Conservation (phyloP, 805 yeast species). For the Myxozyma vanderwaltii region DNA sequence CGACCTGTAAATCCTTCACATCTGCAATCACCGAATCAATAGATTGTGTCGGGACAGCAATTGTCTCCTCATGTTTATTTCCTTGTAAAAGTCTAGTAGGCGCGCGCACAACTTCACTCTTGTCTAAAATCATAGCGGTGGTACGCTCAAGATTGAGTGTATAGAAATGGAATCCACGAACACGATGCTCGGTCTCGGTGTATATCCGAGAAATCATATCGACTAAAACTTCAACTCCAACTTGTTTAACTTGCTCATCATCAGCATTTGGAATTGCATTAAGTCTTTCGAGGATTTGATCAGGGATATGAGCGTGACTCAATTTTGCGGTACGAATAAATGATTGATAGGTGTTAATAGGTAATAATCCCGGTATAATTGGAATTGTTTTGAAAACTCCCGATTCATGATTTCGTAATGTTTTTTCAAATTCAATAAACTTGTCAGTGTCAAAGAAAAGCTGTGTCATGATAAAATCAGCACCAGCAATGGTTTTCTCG, state of each 20-base stretch:
- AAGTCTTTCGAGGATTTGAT: constrained; percentile 53
- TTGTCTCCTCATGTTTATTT: neutral
- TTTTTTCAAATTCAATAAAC: constrained; percentile 64
- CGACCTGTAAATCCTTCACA: constrained; percentile 15
- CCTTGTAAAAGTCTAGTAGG: constrained; percentile 33
- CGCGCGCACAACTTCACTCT: constrained; percentile 53
- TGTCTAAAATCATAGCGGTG: constrained; percentile 77
- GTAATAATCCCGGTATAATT: constrained; percentile 87
- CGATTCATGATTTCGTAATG: constrained; percentile 39
- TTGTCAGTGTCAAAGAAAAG: constrained; percentile 84
- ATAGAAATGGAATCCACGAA: constrained; percentile 89
- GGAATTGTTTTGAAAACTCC: constrained; percentile 51
- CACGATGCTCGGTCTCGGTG: constrained; percentile 54
- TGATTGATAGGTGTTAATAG: constrained; percentile 78
- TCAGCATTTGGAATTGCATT: constrained; percentile 61
- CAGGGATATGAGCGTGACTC: constrained; percentile 83
- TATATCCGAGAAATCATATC: constrained; percentile 64
- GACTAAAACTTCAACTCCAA: constrained; percentile 75
- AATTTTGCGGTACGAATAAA: constrained; percentile 87
- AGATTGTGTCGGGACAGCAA: constrained; percentile 58
- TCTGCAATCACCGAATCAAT: constrained; percentile 91
- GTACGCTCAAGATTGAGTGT: constrained; percentile 91
- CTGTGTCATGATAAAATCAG: constrained; percentile 90
- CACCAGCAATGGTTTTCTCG: constrained; percentile 91
- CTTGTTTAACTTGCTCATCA: constrained; percentile 74